Percentiles rank a stretch among this genome's conserved stretches.
Evolutionary conservation across 2,329 filamentous ascomycete species (phyloP).

Genomic region (Fusarium agapanthi): DNA sequence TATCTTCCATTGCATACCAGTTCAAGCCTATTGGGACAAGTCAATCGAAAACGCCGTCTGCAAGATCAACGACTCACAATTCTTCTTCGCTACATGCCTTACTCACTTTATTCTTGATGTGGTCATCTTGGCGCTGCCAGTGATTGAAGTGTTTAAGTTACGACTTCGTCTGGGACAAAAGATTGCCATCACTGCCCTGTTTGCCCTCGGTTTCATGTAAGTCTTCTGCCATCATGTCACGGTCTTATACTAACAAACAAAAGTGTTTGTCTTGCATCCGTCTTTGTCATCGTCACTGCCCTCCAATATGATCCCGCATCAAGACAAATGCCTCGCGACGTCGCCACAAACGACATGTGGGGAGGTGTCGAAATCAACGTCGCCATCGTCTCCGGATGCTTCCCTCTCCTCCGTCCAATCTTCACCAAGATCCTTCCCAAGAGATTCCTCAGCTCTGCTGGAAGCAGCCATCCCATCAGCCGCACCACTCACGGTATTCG

Average conservation of each 20-base stretch:
- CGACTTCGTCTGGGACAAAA: constrained; percentile 43
- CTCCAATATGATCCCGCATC: constrained; percentile 26
- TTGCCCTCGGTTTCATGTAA: constrained; percentile 43
- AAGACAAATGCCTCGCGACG: constrained; percentile 33
- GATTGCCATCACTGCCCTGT: constrained; percentile 41
- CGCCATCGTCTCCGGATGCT: constrained; percentile 38
- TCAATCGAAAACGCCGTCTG: constrained; percentile 41
- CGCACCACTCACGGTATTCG: constrained; percentile 23
- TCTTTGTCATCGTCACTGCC: constrained; percentile 25
- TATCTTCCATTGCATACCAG: constrained; percentile 47
- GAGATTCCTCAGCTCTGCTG: constrained; percentile 32
- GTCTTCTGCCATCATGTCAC: background rate
- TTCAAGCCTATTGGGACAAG: constrained; percentile 48
- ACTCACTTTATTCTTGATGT: constrained; percentile 47
- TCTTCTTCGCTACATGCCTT: constrained; percentile 46
- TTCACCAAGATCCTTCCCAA: constrained; percentile 35
- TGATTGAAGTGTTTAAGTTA: constrained; percentile 45
- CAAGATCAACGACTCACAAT: constrained; percentile 44
- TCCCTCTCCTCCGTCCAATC: constrained; percentile 36
- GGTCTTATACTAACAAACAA: background rate
- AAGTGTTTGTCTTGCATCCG: constrained; percentile 34
- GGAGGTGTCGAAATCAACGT: constrained; percentile 36
- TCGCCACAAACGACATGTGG: constrained; percentile 30
- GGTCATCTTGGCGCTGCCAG: constrained; percentile 43
- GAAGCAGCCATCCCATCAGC: constrained; percentile 37